A percentile compares a stretch with the other conserved stretches of the same genome.
These are phyloP conservation scores for Elsinoe batatas DNA, from an alignment of 2,329 filamentous ascomycete genomes.

Conservation along the genomic window DNA sequence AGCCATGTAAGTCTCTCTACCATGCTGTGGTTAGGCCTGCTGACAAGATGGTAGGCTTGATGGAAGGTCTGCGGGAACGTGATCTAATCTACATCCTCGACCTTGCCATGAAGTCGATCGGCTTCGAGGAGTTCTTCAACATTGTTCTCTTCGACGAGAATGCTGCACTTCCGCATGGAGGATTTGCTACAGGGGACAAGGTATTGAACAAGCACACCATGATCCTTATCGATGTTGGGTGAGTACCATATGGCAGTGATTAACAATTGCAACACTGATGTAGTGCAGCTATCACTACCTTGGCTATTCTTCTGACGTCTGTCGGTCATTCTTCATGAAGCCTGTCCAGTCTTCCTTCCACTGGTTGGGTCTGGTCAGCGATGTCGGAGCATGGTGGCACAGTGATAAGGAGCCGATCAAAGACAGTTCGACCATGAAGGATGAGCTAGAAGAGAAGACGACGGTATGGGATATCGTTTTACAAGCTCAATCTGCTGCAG, in stretches of 20 bases:
- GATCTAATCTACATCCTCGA: constrained; percentile 49
- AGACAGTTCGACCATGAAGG: constrained; percentile 13
- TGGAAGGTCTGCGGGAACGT: constrained; percentile 47
- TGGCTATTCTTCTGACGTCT: constrained; percentile 56
- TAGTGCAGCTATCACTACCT: constrained; percentile 38
- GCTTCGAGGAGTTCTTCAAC: constrained; percentile 51
- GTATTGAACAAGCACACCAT: constrained; percentile 46
- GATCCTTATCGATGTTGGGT: constrained; percentile 52
- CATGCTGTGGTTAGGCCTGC: not conserved
- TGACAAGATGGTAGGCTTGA: constrained; percentile 16
- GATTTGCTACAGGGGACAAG: constrained; percentile 42
- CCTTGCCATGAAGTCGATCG: constrained; percentile 43
- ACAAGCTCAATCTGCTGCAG: constrained; percentile 51
- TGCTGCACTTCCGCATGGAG: constrained; percentile 45
- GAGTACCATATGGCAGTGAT: not conserved
- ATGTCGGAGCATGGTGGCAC: not conserved
- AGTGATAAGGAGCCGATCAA: not conserved
- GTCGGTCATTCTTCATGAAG: constrained; percentile 48
- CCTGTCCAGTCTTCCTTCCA: not conserved
- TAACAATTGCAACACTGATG: constrained; percentile 22
- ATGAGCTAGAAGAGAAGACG: constrained; percentile 39
- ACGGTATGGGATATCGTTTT: constrained; percentile 51
- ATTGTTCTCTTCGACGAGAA: constrained; percentile 53
- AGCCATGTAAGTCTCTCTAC: constrained; percentile 34
- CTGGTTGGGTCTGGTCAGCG: not conserved